Evolutionary conservation across 2,329 filamentous ascomycete species (phyloP).

Genomic region (Botrytis fabae): DNA sequence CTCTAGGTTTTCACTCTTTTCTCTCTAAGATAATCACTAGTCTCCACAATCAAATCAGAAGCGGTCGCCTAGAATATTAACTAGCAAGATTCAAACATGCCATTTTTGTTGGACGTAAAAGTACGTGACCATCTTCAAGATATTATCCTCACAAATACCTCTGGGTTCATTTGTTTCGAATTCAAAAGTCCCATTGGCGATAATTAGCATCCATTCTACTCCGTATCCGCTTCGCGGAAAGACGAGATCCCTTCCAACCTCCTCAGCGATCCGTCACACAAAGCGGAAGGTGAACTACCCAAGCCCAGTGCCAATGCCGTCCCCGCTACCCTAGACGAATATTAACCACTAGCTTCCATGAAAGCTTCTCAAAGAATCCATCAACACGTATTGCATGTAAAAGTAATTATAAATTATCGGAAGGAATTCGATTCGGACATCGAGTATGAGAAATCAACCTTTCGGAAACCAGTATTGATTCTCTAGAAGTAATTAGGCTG

Average conservation of each 20-base stretch:
- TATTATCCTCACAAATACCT: no score
- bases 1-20: fast-evolving
- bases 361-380: not conserved
- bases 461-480: not conserved
- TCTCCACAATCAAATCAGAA: not conserved
- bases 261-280: not conserved
- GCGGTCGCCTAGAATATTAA: no score
- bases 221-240: not conserved
- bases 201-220: not conserved
- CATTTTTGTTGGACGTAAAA: not conserved
- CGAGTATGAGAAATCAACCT: not conserved
- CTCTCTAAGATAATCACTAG: no score
- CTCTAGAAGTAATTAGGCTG: not conserved
- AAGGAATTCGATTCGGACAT: not conserved
- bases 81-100: not conserved
- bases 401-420: not conserved
- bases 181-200: not conserved
- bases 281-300: not conserved
- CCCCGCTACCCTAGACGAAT: not conserved
- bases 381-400: not conserved
- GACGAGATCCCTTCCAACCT: not conserved
- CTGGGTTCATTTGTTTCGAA: not conserved
- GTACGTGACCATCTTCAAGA: not conserved
- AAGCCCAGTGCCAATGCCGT: not conserved
- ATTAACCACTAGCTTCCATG: not conserved